Base-by-base conservation (phyloP, 495 filamentous ascomycete species). In the Penicillium nucicola region DNA sequence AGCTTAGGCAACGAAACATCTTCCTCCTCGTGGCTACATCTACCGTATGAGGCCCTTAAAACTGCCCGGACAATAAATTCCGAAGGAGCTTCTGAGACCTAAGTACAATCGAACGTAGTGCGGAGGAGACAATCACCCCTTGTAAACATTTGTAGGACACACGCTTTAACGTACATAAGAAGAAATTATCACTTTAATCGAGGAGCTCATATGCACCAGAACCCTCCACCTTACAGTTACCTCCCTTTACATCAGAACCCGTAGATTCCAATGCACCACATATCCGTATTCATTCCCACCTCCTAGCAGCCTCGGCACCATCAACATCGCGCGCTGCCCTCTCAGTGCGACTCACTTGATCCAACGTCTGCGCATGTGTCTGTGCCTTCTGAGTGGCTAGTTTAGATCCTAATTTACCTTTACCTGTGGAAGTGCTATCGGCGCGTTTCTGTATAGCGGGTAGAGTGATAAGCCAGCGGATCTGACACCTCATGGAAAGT, bases 371-470 rank as follows among this genome's bases (percentile, higher is more conserved):
- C 3, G 69, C 62, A 33, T 81, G 71, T 2, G 83, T 86, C 69
- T 85, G 78, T 44, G 77, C 79, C 71, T 81, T 85, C 68, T 89
- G 84, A 38, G 78, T 80, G 23, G 77, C 82, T 15, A 89, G 62
- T 54, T 88, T 79, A 19, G 73, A 68, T 12, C 76, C 72, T 28
- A 90, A 66, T 57, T 87, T 85, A 3, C 86, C 66, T 60, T 79
- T 62, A 54, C 42, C 61, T 0, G 61, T 46, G 2, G 62, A 34
- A 4, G 52, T 51, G 17, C 60, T 52, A 17, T 71, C 67, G 10
- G 68, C 76, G 17, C 69, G 71, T 71, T 70, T 71, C 73, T 77
- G 51, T 13, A 34, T 8, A 40, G 7, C 25, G 25, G 5, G 11
- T 6, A 3, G 25, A 25, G 18, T 10, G 15, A 12, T 18, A 4